Conservation (phyloP, 2,329 filamentous ascomycete species). For the Sarocladium kiliense region DNA sequence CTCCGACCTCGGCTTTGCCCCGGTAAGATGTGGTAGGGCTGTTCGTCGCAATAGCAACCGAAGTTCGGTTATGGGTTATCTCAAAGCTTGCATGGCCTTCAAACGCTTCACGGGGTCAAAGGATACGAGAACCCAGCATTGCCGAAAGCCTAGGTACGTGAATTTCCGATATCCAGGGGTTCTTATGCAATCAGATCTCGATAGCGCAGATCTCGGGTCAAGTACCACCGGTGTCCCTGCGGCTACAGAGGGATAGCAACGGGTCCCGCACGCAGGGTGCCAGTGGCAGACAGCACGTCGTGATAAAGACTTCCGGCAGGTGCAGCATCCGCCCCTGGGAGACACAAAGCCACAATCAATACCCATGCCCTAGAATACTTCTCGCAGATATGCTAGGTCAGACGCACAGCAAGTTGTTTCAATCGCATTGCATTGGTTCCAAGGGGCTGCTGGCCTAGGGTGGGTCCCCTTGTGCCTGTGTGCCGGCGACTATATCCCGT, state of each 20-base stretch:
- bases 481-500: background rate
- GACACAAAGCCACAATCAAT: too few relatives aligned
- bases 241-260: constrained; percentile 5
- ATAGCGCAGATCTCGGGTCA: constrained; percentile 6
- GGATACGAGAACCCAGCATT: background rate
- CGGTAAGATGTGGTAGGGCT: background rate
- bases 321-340: too few relatives aligned
- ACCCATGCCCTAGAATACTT: too few relatives aligned
- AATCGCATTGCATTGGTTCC: background rate
- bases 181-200: constrained; percentile 3
- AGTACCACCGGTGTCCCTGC: background rate
- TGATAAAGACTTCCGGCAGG: too few relatives aligned
- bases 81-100: background rate
- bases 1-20: constrained; percentile 1
- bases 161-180: background rate
- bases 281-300: too few relatives aligned
- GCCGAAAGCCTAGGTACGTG: constrained; percentile 8
- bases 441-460: background rate
- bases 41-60: background rate
- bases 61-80: background rate
- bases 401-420: too few relatives aligned
- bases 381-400: too few relatives aligned
- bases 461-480: background rate
- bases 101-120: background rate
- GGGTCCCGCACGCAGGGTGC: background rate